Base-by-base conservation (phyloP, 768 basidiomycete species). In the Boletus speciosus region DNA sequence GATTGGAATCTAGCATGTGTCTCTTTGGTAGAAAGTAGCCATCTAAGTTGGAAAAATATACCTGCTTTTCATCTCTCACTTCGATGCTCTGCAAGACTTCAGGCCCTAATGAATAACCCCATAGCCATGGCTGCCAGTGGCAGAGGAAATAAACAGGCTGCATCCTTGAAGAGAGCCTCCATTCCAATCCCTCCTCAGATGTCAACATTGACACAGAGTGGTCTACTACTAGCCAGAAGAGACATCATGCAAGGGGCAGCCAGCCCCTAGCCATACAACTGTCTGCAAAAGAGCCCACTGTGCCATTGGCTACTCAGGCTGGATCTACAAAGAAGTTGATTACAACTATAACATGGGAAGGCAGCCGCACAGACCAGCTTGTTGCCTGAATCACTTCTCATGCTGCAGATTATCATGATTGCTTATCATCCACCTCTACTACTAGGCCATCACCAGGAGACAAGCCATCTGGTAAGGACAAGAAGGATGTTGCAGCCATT, bases 381-480 rank as follows among this genome's bases (percentile, higher is more conserved):
- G 32, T 53, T 3, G 9, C 27, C 1, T 53, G 52, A 46, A 53
- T 53, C 32, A 23, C 32, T n/a, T 46, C 25, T 12, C 54, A 55
- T 31, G 3, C 19, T 10, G 42, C 48, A 12, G 48, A 51, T 51
- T 5, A 6, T 6, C 42, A 40, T 43, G 44, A 50, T 56, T 7
- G 15, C 8, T 34, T 23, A 19, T 27, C 37, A 38, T 37, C 27
- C 31, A 12, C 29, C 9, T 21, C 29, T 5, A 34, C 48, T 12
- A 29, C 29, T 38, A 23, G 8, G 9, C 31, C 10, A 0, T 8
- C 27, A 5, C 29, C 37, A 16, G 54, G 29, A 15, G 39, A 51
- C 32, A 40, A 46, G 7, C 49, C 55, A 21, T 56, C 44, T 46
- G 49, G 55, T 2, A 56, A 46, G 55, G 47, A 46, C 23, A 49